Evolutionary conservation across 2,329 filamentous ascomycete genomes (phyloP), one percentile per base, ranked within the genome.

Genomic region (Didymella exigua): DNA sequence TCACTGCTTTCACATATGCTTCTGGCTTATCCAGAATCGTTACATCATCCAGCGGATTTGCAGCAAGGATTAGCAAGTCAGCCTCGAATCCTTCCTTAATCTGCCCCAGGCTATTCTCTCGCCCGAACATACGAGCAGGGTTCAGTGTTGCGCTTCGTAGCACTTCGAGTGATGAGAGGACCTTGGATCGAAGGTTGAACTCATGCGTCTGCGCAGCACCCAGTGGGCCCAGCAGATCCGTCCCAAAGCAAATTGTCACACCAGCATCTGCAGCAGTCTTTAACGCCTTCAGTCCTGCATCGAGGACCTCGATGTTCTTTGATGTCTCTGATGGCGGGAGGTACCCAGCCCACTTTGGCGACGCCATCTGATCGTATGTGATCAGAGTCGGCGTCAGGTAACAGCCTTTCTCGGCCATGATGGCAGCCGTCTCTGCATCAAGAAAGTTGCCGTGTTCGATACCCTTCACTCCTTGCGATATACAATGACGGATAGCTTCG

Each of bases 361-460:
- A 51, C 6, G 49, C 49, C 49, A 52, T 41, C 9, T 46, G 41
- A 16, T 46, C 47, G 31, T 56, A 56, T 11, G 53, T 51, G 30
- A 56, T 42, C 34, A 56, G 26, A 3, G 53, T 56, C 7, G 53
- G 53, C 11, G 53, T 56, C 7, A 56, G 36, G 26, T 43, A 56
- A 33, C 31, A 44, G 4, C 47, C 47, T 18, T 75, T 78, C 56
- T 77, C 73, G 0, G 78, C 81, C 81, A 85, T 84, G 47, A 81
- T 71, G 40, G 72, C 67, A 0, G 82, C 75, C 58, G 79, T 72
- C 24, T 81, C 76, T 64, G 85, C 83, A 71, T 89, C 87, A 46
- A 86, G 75, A n/a, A 87, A 75, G 14, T 84, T 81, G 21, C 85
- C 86, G 60, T 86, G 84, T 56, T 86, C 84, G 58, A 86, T 85